These are phyloP conservation scores for Fusarium nematophilum DNA, from an alignment of 2,329 filamentous ascomycete species.

Conservation along the genomic window DNA sequence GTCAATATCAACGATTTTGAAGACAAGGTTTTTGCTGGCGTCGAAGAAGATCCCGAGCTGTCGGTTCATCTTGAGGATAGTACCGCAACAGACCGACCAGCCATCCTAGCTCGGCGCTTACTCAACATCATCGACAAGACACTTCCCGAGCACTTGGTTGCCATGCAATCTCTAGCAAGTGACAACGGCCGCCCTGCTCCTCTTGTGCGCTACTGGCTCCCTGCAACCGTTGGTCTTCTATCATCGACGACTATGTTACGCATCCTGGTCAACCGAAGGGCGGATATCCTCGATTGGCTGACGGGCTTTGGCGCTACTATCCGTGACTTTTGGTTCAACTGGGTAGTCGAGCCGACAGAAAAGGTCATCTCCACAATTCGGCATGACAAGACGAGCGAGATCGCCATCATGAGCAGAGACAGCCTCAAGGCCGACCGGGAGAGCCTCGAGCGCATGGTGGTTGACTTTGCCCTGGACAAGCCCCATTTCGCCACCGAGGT, in stretches of 20 bases:
- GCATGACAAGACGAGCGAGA: constrained; percentile 91
- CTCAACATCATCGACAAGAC: constrained; percentile 75
- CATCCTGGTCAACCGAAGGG: constrained; percentile 78
- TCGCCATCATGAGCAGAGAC: constrained; percentile 95
- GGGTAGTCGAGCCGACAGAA: constrained; percentile 87
- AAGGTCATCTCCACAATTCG: constrained; percentile 92
- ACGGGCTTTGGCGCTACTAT: constrained; percentile 81
- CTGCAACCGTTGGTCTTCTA: constrained; percentile 74
- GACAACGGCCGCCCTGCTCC: constrained; percentile 80
- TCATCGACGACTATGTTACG: constrained; percentile 90
- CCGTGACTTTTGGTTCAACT: constrained; percentile 94
- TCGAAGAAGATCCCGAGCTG: constrained; percentile 70
- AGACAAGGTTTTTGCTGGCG: constrained; percentile 71
- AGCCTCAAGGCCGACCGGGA: constrained; percentile 91
- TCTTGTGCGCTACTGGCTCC: constrained; percentile 89
- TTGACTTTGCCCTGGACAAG: constrained; percentile 92
- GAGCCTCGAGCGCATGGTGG: constrained; percentile 96
- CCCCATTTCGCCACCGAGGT: constrained; percentile 68
- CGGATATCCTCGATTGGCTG: constrained; percentile 84
- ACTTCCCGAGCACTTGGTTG: constrained; percentile 73
- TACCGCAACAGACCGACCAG: constrained; percentile 59
- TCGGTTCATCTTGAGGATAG: constrained; percentile 63
- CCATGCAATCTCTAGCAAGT: constrained; percentile 65
- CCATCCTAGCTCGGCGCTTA: constrained; percentile 74
- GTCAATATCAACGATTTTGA: constrained; percentile 72